phyloP scores from a whole-genome alignment of 192 early-diverging fungal genomes.

The Coemansia sp. region DNA sequence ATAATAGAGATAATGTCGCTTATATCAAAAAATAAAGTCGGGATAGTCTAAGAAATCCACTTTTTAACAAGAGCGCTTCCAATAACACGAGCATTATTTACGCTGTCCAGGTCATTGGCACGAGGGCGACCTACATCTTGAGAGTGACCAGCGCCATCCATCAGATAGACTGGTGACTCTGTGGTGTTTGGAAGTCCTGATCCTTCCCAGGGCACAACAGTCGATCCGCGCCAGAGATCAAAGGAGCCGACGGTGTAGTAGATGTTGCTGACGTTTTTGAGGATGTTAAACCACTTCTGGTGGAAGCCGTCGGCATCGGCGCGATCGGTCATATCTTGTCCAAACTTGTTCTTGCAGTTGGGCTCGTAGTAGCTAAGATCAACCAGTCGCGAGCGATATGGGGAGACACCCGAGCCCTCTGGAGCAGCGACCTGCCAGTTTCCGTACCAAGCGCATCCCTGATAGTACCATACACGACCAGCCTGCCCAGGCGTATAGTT shows the following conservation, averaged over 20 bases:
- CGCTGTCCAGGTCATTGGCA: constrained; percentile 17
- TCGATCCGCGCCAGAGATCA: constrained; percentile 30
- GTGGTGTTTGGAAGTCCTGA: constrained; percentile 22
- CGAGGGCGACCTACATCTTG: constrained; percentile 16
- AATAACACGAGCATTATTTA: constrained; percentile 16
- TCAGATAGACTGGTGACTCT: constrained; percentile 23
- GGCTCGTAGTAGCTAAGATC: constrained; percentile 35
- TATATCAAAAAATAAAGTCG: too few species aligned
- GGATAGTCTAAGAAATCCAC: constrained; percentile 23
- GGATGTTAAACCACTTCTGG: constrained; percentile 26
- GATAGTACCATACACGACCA: constrained; percentile 57
- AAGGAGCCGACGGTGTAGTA: constrained; percentile 27
- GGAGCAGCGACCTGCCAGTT: constrained; percentile 57
- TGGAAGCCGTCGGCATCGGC: constrained; percentile 26
- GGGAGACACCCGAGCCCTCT: constrained; percentile 19
- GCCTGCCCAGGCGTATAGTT: constrained; percentile 41
- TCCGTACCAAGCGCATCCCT: constrained; percentile 64
- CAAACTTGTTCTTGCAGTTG: constrained; percentile 46
- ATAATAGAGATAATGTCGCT: too few species aligned
- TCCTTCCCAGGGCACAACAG: constrained; percentile 19
- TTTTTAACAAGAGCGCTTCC: constrained; percentile 19
- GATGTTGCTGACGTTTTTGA: constrained; percentile 27
- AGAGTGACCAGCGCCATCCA: constrained; percentile 22
- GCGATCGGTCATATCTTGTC: constrained; percentile 18
- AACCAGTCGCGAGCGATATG: constrained; percentile 35